Base-by-base conservation (phyloP, 2,329 filamentous ascomycete genomes). In the Spiromastix sp. region DNA sequence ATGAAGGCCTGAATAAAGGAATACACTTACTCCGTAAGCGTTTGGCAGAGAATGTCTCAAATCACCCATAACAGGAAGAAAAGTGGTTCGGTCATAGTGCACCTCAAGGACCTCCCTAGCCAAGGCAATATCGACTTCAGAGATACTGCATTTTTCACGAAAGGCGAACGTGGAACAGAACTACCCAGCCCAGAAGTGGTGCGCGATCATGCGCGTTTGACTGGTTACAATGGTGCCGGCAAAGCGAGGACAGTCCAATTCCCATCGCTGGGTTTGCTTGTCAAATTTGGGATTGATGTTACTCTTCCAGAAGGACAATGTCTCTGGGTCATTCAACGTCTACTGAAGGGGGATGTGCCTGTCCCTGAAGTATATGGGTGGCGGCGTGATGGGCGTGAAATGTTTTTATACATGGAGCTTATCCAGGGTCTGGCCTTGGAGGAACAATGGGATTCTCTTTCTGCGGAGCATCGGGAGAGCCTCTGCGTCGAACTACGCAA, bases 301-400 rank as follows among this genome's bases (percentile, higher is more conserved):
- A 34, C 36, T 12, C 34, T 56, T 31, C 39, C 49, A 4, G 56
- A 61, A 39, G 57, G 40, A 15, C 49, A 54, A 42, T 47, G 34
- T 36, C 49, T 59, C 10, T 57, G 52, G 47, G 44, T 43, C 10
- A 33, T 58, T 32, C 34, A 39, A 24, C 32, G 35, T 11, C 24
- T 42, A 15, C 38, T 57, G 5, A 22, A 37, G 18, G 42, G 43
- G 17, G 5, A 36, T 32, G 47, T 60, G 12, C 56, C 55, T 5
- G 56, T 60, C 21, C 58, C 56, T 9, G 55, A 61, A 38, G 39
- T 61, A 15, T 60, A 56, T 38, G 54, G 57, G 7, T 61, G 51
- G 56, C 43, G 45, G 10, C 45, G 36, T 2, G 41, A 51, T 16
- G 46, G 48, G 5, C 33, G 40, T n/a, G 35, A 50, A 17, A 41